phyloP scores from a whole-genome alignment of 306 rosid genomes.

The Vigna trinervia region DNA sequence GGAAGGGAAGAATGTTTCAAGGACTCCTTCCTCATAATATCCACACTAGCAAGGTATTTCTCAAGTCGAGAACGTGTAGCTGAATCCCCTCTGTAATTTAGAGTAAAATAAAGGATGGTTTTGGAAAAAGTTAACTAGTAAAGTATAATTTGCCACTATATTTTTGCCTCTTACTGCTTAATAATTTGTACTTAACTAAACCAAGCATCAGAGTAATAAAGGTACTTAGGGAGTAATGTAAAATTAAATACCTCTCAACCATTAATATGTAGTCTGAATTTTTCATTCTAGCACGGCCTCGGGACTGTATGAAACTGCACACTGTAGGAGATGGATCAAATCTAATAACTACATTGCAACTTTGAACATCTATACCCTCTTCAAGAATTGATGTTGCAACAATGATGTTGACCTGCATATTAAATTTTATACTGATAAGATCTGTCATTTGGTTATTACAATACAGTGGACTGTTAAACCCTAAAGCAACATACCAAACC shows the following conservation, averaged over 20 bases:
- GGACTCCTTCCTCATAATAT: slow-evolving; percentile 77
- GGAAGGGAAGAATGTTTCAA: slow-evolving; percentile 68
- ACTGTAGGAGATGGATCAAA: slow-evolving; percentile 88
- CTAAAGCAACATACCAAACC: slow-evolving; percentile 67
- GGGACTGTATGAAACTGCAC: slow-evolving; percentile 88
- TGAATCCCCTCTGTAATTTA: slow-evolving; percentile 66
- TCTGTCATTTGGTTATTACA: slow-evolving; percentile 12
- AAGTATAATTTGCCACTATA: slow-evolving; percentile 21
- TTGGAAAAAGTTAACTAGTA: neutral
- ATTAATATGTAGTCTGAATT: slow-evolving; percentile 80
- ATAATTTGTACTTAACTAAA: neutral
- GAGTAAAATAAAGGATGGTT: slow-evolving; percentile 22
- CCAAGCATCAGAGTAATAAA: slow-evolving; percentile 3
- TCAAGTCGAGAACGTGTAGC: slow-evolving; percentile 66
- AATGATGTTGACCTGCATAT: slow-evolving; percentile 75
- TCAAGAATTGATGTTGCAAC: slow-evolving; percentile 97
- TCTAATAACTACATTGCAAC: slow-evolving; percentile 87
- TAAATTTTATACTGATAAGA: slow-evolving; percentile 35
- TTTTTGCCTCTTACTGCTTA: slow-evolving; percentile 5
- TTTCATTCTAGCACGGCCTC: slow-evolving; percentile 88
- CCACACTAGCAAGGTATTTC: slow-evolving; percentile 68
- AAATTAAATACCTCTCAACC: slow-evolving; percentile 66
- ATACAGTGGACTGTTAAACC: slow-evolving; percentile 5
- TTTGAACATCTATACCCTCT: slow-evolving; percentile 93
- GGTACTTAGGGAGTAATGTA: neutral